Evolutionary conservation across 345 rosid species (phyloP).

Genomic region (Chamaenerion angustifolium): DNA sequence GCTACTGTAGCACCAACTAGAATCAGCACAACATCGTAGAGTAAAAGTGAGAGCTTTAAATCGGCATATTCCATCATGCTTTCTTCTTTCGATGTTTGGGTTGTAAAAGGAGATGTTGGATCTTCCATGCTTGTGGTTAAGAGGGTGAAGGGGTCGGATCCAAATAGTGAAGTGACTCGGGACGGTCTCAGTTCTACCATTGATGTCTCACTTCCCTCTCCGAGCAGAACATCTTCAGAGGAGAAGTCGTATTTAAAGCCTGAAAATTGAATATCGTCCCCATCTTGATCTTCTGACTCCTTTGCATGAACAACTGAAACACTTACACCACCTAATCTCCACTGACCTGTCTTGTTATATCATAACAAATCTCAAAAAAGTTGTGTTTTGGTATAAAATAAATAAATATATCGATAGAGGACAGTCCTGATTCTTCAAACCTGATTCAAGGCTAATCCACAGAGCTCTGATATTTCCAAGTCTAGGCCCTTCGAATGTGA

Average conservation of each 20-base stretch:
- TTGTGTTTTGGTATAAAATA: too few species aligned
- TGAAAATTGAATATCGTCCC: slow-evolving; percentile 7
- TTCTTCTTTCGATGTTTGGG: slow-evolving; percentile 34
- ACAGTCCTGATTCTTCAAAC: slow-evolving; percentile 7
- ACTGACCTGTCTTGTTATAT: slow-evolving; percentile 49
- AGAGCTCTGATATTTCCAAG: slow-evolving; percentile 46
- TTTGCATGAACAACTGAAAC: slow-evolving; percentile 23
- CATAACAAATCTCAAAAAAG: too few species aligned
- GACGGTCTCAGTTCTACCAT: slow-evolving; percentile 64
- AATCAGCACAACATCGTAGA: slow-evolving; percentile 36
- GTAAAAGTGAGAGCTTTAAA: slow-evolving; percentile 60
- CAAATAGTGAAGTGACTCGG: slow-evolving; percentile 26
- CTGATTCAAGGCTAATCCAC: slow-evolving; percentile 76
- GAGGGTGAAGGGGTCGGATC: slow-evolving; percentile 14
- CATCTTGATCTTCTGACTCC: slow-evolving; percentile 12
- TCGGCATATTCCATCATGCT: slow-evolving; percentile 78
- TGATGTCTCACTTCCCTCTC: slow-evolving; percentile 48
- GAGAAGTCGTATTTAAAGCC: slow-evolving; percentile 43
- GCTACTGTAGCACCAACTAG: slow-evolving; percentile 28
- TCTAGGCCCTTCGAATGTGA: slow-evolving; percentile 45
- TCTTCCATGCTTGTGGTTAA: slow-evolving; percentile 14
- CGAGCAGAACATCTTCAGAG: slow-evolving; percentile 53
- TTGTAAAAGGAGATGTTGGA: slow-evolving; percentile 11
- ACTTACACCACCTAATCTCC: slow-evolving; percentile 60
- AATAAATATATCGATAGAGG: too few species aligned